These are phyloP conservation scores for Solanum raphanifolium DNA, from an alignment of 257 asterid genomes.

Conservation along the genomic window DNA sequence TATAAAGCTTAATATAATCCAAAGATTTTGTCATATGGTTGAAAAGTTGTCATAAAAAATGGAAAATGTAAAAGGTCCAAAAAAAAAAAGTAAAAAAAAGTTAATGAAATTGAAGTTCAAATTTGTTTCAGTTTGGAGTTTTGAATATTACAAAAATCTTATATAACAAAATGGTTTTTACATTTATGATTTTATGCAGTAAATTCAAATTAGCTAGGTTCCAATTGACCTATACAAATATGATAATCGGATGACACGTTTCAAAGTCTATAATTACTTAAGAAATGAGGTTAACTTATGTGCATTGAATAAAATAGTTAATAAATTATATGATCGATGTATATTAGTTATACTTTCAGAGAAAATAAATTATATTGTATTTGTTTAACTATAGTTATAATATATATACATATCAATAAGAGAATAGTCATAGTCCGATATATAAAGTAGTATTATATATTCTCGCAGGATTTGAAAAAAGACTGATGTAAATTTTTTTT, in stretches of 20 bases:
- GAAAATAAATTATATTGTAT: neutral
- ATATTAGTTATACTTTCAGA: neutral
- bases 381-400: too few relatives aligned
- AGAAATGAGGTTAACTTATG: neutral
- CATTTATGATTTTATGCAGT: neutral
- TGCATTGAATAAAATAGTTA: too few relatives aligned
- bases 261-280: neutral
- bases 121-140: neutral
- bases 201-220: neutral
- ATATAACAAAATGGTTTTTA: neutral
- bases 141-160: neutral
- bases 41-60: neutral
- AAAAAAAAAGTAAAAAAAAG: neutral
- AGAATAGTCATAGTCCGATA: neutral
- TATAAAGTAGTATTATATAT: too few relatives aligned
- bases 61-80: neutral
- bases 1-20: neutral
- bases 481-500: too few relatives aligned
- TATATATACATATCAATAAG: neutral
- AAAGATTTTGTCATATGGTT: neutral
- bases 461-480: rapidly evolving
- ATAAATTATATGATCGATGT: neutral
- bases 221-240: too few relatives aligned
- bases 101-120: neutral
- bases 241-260: neutral